Evolutionary conservation across 306 rosid genomes (phyloP), one percentile per base, ranked within the genome.

Genomic region (Arachis hypogaea): DNA sequence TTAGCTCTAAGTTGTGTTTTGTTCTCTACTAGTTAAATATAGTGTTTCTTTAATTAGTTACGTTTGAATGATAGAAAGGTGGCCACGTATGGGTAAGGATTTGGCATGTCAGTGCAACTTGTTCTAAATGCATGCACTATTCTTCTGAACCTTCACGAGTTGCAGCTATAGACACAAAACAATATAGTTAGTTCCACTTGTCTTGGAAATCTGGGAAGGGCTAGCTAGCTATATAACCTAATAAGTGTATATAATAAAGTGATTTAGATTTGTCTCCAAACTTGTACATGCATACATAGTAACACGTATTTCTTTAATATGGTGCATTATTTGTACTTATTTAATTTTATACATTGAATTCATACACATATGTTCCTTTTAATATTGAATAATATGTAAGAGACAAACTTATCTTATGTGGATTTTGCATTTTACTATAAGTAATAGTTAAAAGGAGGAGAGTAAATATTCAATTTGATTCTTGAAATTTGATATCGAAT

Each of bases 121-220:
- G 71, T 30, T 66, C 28, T 55, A 22, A 9, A 52, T 63, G 12
- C 81, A 77, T 77, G 81, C 59, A 67, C 18, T 33, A 70, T 33
- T 33, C 59, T 44, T 70, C 71, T 45, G 83, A 74, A 52, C 22
- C 59, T 59, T 82, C 86, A 82, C 86, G 86, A 82, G 83, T 59
- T 41, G 30, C 18, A 77, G 70, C 18, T 54, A 28, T 42, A 57
- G 16, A 66, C 7, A 66, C 7, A 5, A 69, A 63, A 75, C 49
- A 47, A 63, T n/a, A 67, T 52, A 22, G 61, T 47, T 43, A 68
- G 30, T 58, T 51, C 49, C 47, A 47, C 4, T 41, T 67, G 44
- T 43, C 66, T 73, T 78, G 57, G n/a, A 36, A 62, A 82, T 47
- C 18, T 29, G 73, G 82, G 77, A 78, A 45, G 5, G n/a, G 56